phyloP scores from a whole-genome alignment of 2,329 filamentous ascomycete genomes.

The Beauveria bassiana region DNA sequence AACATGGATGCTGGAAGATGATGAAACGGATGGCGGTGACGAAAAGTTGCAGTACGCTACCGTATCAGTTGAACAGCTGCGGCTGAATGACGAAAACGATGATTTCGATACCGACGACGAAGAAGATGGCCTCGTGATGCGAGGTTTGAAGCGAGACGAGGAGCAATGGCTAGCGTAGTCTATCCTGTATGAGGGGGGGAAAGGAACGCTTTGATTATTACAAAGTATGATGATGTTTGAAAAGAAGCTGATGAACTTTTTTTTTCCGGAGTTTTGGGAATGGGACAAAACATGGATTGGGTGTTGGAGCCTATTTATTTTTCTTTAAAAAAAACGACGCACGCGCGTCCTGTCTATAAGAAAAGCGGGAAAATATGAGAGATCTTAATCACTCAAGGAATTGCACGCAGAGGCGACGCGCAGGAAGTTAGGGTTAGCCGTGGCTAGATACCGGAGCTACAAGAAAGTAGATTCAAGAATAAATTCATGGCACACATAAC shows the following conservation, averaged over 20 bases:
- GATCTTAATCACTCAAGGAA: neutral
- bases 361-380: neutral
- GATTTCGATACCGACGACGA: constrained; percentile 42
- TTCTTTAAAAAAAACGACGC: neutral
- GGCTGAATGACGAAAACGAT: constrained; percentile 31
- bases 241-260: constrained; percentile 8
- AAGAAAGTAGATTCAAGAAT: neutral
- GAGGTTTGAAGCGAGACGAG: constrained; percentile 47
- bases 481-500: too few species aligned
- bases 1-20: constrained; percentile 75
- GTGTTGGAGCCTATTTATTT: neutral
- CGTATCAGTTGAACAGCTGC: constrained; percentile 30
- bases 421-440: neutral
- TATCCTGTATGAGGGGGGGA: neutral
- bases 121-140: constrained; percentile 52
- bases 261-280: constrained; percentile 9
- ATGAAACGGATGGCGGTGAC: constrained; percentile 31
- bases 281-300: constrained; percentile 3
- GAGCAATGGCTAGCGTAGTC: constrained; percentile 48
- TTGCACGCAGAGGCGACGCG: neutral
- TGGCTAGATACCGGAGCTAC: neutral
- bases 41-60: constrained; percentile 28
- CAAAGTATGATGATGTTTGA: neutral
- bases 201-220: neutral
- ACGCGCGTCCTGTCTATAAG: neutral